phyloP scores from a whole-genome alignment of 306 rosid genomes.

The Cucumis sativus region Cucumber_9930_V3 NC_026656.2:1556001-1556500 shows the following conservation, averaged over 20 bases:
- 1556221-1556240: neutral
- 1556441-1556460: neutral
- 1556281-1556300: neutral
- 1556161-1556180: neutral
- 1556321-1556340: neutral
- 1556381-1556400: no score
- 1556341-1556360: no score
- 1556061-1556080: slow-evolving; percentile 4
- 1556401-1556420: no score
- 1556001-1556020: neutral
- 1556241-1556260: neutral
- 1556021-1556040: neutral
- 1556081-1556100: neutral
- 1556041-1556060: neutral
- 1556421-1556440: no score
- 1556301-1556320: neutral
- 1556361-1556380: no score
- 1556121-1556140: neutral
- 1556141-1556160: neutral
- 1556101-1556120: neutral
- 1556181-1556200: neutral
- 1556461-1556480: neutral
- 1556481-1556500: neutral
- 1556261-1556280: neutral
- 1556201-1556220: neutral